Conservation (phyloP, 2,329 filamentous ascomycete species). For the Verticillium zaregamsianum region DNA sequence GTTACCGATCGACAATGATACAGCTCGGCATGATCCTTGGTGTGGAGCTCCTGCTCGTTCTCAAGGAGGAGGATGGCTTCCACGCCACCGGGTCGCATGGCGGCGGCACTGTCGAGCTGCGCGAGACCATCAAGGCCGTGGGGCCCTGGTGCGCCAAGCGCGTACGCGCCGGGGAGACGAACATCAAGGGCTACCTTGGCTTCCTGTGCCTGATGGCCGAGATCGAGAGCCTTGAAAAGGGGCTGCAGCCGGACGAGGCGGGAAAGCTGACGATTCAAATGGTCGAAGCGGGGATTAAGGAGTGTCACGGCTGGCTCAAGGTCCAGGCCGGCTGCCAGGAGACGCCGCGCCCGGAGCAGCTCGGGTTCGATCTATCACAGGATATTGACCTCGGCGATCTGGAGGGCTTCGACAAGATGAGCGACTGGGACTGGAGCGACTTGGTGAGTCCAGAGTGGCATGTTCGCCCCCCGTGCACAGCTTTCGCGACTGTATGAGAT, state of each 20-base stretch:
- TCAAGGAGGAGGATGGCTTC: conserved; percentile 33
- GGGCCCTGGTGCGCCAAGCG: conserved; percentile 26
- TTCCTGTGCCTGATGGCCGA: conserved; percentile 29
- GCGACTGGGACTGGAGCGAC: conserved; percentile 23
- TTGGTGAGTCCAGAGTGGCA: conserved; percentile 21
- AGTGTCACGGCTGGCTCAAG: conserved; percentile 26
- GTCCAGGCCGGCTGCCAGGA: conserved; percentile 24
- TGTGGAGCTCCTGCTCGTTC: conserved; percentile 41
- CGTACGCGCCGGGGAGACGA: conserved; percentile 38
- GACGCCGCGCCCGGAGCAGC: conserved; percentile 3
- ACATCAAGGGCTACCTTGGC: conserved; percentile 33
- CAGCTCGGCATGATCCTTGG: conserved; percentile 37
- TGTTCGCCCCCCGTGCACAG: conserved; percentile 16
- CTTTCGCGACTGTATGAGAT: conserved; percentile 9
- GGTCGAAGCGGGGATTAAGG: conserved; percentile 18
- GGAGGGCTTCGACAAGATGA: conserved; percentile 14
- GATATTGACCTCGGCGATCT: conserved; percentile 10
- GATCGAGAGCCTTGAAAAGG: conserved; percentile 27
- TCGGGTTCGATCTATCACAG: conserved; percentile 1
- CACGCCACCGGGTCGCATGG: conserved; percentile 18
- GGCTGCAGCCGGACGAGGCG: conserved; percentile 21
- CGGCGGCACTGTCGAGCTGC: conserved; percentile 26
- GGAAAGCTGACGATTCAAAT: conserved; percentile 24
- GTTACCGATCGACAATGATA: conserved; percentile 36
- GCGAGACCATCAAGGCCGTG: conserved; percentile 21